phyloP scores from a whole-genome alignment of 192 early-diverging fungal genomes.

The Coemansia sp. region DNA sequence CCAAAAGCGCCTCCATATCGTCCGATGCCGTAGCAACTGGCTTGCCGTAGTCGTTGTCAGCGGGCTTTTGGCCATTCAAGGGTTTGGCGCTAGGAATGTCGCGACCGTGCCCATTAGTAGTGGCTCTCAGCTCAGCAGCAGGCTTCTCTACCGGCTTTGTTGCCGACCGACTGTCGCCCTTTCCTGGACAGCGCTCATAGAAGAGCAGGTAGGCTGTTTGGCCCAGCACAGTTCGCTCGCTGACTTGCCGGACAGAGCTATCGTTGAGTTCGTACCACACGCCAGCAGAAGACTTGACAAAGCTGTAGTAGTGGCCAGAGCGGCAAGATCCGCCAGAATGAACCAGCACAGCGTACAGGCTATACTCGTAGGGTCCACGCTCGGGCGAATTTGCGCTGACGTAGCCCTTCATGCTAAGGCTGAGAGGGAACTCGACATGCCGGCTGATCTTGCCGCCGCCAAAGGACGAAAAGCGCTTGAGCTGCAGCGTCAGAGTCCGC shows the following conservation, averaged over 20 bases:
- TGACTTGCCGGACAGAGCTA: slow-evolving; percentile 66
- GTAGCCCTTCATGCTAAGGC: slow-evolving; percentile 59
- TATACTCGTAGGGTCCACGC: slow-evolving; percentile 59
- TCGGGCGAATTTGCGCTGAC: slow-evolving; percentile 47
- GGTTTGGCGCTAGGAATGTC: background rate
- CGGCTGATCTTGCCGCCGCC: slow-evolving; percentile 69
- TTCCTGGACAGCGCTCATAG: slow-evolving; percentile 55
- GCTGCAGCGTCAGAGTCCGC: slow-evolving; percentile 68
- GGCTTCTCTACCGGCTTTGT: slow-evolving; percentile 1
- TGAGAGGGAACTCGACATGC: slow-evolving; percentile 61
- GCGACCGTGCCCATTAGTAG: background rate
- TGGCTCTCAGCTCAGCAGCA: background rate
- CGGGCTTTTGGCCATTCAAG: background rate
- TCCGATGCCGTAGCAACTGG: slow-evolving; percentile 14
- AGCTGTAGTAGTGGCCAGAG: slow-evolving; percentile 88
- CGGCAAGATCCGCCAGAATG: slow-evolving; percentile 70
- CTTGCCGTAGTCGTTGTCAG: background rate
- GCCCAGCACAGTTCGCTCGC: slow-evolving; percentile 63
- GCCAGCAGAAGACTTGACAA: slow-evolving; percentile 71
- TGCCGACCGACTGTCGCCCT: background rate
- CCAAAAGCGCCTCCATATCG: slow-evolving; percentile 34
- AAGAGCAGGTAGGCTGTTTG: slow-evolving; percentile 88
- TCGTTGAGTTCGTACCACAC: slow-evolving; percentile 84
- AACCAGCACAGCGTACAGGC: slow-evolving; percentile 76
- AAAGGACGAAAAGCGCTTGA: slow-evolving; percentile 77